A percentile compares a stretch with the other conserved stretches of the same genome.
Evolutionary conservation across 805 yeast genomes (phyloP).

Genomic region (Suhomyces pyralidae): DNA sequence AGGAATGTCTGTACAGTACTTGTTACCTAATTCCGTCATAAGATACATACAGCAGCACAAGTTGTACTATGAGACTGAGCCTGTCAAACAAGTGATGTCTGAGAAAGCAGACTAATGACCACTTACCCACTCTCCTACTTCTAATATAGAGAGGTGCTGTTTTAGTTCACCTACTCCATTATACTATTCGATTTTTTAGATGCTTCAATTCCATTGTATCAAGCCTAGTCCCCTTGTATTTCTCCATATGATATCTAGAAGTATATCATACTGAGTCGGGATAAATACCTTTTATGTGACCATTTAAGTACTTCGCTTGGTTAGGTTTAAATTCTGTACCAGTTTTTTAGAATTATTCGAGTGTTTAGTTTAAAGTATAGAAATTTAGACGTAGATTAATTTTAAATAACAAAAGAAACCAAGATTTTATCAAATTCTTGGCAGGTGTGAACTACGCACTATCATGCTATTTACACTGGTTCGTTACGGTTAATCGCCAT

Average conservation of each 20-base stretch:
- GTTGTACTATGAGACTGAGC: slow-evolving; percentile 85
- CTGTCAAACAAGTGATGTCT: slow-evolving; percentile 80
- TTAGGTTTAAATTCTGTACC: neutral
- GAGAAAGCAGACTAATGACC: slow-evolving; percentile 23
- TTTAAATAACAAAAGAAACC: no score
- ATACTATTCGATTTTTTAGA: neutral
- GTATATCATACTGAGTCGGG: neutral
- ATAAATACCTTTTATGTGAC: neutral
- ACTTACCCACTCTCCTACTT: neutral
- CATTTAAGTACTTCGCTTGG: neutral
- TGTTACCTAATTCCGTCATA: slow-evolving; percentile 90
- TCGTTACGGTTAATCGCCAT: neutral
- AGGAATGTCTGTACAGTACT: slow-evolving; percentile 94
- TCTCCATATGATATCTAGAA: neutral
- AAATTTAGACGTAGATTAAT: neutral
- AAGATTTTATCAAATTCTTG: no score
- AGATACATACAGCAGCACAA: slow-evolving; percentile 92
- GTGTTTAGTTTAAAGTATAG: neutral
- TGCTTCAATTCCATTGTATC: neutral
- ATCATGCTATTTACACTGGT: no score
- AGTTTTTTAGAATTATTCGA: neutral
- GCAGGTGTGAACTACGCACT: no score
- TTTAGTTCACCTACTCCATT: neutral
- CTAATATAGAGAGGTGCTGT: neutral
- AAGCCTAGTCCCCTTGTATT: neutral